phyloP scores from a whole-genome alignment of 768 basidiomycete genomes.

The Lactifluus volemus region DNA sequence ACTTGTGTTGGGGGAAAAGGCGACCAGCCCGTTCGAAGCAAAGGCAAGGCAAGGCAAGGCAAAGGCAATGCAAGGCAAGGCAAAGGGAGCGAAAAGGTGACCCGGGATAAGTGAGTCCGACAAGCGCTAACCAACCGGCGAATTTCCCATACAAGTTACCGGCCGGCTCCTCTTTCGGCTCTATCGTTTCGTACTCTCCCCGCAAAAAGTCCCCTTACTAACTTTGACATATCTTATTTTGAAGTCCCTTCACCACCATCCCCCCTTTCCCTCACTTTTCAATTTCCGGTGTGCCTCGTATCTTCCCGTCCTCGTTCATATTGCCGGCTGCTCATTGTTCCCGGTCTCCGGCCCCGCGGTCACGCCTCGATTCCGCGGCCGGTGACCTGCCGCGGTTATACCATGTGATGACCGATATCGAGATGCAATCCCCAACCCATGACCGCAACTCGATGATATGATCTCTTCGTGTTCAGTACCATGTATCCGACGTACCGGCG shows the following conservation, averaged over 20 bases:
- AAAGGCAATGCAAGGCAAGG: not conserved
- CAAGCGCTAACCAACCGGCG: conserved; percentile 13
- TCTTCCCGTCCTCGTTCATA: not conserved
- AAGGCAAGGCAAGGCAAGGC: not conserved
- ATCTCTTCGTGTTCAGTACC: not conserved
- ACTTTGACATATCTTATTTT: not conserved
- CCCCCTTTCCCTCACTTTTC: not conserved
- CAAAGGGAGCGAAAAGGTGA: not conserved
- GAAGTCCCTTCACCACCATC: no score
- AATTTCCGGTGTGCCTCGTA: not conserved
- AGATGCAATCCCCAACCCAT: not conserved
- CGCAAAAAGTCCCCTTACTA: not conserved
- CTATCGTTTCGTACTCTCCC: not conserved
- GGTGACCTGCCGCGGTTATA: conserved; percentile 1
- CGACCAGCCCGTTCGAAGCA: not conserved
- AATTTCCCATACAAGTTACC: conserved; percentile 20
- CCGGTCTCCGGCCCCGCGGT: not conserved
- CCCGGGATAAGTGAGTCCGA: not conserved
- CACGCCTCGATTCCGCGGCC: conserved; percentile 12
- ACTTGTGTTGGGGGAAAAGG: not conserved
- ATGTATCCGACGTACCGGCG: not conserved
- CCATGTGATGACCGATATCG: conserved; percentile 6
- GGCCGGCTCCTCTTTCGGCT: conserved; percentile 12
- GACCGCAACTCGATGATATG: not conserved
- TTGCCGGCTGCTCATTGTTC: not conserved